Base-by-base conservation (phyloP, 371 early-diverging fungal genomes). In the Mucor velutinosus region DNA sequence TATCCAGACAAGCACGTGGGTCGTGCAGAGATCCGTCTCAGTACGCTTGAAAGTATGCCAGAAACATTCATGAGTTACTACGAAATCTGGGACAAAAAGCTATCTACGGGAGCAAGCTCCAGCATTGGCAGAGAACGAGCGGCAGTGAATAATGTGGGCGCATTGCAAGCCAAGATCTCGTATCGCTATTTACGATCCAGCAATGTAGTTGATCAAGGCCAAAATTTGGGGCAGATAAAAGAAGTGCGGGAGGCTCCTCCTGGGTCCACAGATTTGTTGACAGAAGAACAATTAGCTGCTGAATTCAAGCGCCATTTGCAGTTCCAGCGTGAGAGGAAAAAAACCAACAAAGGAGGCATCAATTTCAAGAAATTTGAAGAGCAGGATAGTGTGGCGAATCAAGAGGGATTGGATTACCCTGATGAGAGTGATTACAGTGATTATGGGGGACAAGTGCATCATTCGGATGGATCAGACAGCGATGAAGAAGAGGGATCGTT, bases 1-100 rank as follows among this genome's bases (percentile, higher is more conserved):
- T 94, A 56, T 71, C 92, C 92, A 3, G 93, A 94, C 69, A 80
- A 79, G 55, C 89, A 89, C 58, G 69, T 92, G 5, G 94, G 94
- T 3, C 85, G 94, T 15, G 87, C 90, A 7, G 94, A 93, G 73
- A 87, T 94, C 47, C 80, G 89, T 19, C 56, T 93, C 1, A 78
- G 82, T 15, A 79, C 83, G 19, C 76, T 93, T 3, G 82, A 83
- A 19, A 84, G 85, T 4, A 47, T 93, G 72, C 93, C 93, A 10
- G 85, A 86, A 30, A 81, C 82, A 7, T 92, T 92, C 68, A 87
- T 86, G 10, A 86, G 82, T 67, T 91, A 87, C 66, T 90, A 89
- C 64, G 91, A 92, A 62, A 84, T 90, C 19, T 90, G 89, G 90
- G 88, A 90, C 60, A 82, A 82, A 60, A 87, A 83, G 37, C 73